Evolutionary conservation across 2,329 filamentous ascomycete genomes (phyloP), one percentile per base, ranked within the genome.

Genomic region (Didymella lethalis): DNA sequence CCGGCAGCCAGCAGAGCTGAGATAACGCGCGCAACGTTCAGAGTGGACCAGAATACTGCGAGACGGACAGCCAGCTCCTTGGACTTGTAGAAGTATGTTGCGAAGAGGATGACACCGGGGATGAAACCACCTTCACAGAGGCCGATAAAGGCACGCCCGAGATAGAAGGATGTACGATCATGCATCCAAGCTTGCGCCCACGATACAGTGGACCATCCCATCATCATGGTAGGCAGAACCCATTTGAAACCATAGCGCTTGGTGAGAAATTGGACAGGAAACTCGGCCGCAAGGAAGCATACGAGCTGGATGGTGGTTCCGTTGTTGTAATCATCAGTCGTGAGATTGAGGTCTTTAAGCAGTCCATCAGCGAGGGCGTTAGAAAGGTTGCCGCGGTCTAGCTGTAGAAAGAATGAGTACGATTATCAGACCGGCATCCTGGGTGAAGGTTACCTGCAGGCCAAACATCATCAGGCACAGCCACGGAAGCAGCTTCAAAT

Each of bases 61-160:
- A 92, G 79, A 1, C 90, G 84, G 3, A 85, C 82, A 0, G 89
- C 87, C 0, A 93, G 80, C 73, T 93, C 90, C 46, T 83, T 83
- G 2, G 85, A 85, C 52, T 86, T 92, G 79, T 92, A 93, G 75
- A 89, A 93, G 75, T 92, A 92, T 1, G 86, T 88, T 4, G 91
- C 80, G 75, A 88, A 92, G 0, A 90, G 77, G 16, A 90, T 83
- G 18, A 85, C 84, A 55, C 86, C 86, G 0, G 86, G 85, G 48
- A 88, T 88, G 64, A 88, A 88, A 2, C 79, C 79, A 34, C 75
- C 79, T 63, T 79, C 79, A 38, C 79, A 76, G 25, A 79, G 64
- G 4, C 80, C 79, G 7, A 82, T 73, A 2, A 82, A 69, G 16
- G 75, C 74, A 28, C 81, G 71, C 4, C 71, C 72, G 7, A 78